Evolutionary conservation across 768 basidiomycete genomes (phyloP).

Genomic region (Tricholoma terreum): DNA sequence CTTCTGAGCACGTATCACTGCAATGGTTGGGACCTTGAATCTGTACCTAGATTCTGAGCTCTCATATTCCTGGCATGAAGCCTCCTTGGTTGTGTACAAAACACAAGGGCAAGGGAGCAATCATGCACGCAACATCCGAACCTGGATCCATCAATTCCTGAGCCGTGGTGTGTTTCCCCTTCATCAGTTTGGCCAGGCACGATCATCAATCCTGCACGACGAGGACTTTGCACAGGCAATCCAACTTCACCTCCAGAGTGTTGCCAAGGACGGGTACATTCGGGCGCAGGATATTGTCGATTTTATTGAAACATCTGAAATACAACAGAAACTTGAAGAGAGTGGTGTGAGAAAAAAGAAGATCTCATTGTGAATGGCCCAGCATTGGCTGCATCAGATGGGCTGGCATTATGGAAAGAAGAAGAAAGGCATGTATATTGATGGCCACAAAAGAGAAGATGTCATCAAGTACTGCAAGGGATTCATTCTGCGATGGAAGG

Average conservation of each 20-base stretch:
- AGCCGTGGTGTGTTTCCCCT: neutral
- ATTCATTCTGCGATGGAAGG: conserved; percentile 23
- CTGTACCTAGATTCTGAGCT: conserved; percentile 31
- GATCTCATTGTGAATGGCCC: conserved; percentile 26
- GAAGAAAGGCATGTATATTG: conserved; percentile 5
- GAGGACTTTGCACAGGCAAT: conserved; percentile 33
- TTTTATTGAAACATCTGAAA: conserved; percentile 20
- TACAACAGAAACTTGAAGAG: conserved; percentile 17
- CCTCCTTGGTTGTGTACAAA: conserved; percentile 28
- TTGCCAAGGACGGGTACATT: conserved; percentile 25
- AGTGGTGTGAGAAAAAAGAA: neutral
- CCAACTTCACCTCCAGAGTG: conserved; percentile 26
- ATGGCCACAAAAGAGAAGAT: conserved; percentile 32
- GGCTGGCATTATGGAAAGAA: conserved; percentile 26
- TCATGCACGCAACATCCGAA: conserved; percentile 26
- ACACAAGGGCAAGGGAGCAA: conserved; percentile 22
- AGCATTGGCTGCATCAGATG: conserved; percentile 30
- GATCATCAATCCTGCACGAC: conserved; percentile 21
- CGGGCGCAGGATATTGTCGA: conserved; percentile 29
- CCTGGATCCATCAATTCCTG: conserved; percentile 28
- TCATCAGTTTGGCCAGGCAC: neutral
- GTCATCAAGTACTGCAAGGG: conserved; percentile 30
- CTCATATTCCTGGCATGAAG: conserved; percentile 28
- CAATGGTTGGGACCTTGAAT: conserved; percentile 32
- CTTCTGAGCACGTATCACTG: conserved; percentile 24